Evolutionary conservation across 192 early-diverging fungal genomes (phyloP).

Genomic region (Jimgerdemannia lactiflua): DNA sequence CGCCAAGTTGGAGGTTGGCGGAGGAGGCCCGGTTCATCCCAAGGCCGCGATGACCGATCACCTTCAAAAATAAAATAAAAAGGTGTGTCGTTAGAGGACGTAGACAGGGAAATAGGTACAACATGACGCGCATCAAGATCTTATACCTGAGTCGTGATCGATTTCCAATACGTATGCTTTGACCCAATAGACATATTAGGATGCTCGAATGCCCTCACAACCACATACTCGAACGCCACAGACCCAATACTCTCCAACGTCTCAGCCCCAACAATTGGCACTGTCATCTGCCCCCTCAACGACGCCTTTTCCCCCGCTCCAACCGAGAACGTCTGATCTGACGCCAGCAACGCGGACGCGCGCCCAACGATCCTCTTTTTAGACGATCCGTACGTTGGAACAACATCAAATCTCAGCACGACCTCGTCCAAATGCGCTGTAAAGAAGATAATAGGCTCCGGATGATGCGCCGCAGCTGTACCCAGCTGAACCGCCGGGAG

Average conservation of each 20-base stretch:
- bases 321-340: slow-evolving; percentile 39
- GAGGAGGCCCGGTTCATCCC: slow-evolving; percentile 65
- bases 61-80: slow-evolving; percentile 21
- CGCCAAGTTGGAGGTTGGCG: slow-evolving; percentile 72
- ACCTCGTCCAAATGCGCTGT: slow-evolving; percentile 43
- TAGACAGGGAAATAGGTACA: too few species aligned
- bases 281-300: slow-evolving; percentile 53
- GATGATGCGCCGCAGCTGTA: slow-evolving; percentile 14
- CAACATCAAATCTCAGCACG: slow-evolving; percentile 52
- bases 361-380: slow-evolving; percentile 47
- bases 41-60: slow-evolving; percentile 89
- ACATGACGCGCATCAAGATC: neutral
- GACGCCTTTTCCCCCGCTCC: slow-evolving; percentile 4
- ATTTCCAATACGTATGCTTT: slow-evolving; percentile 57
- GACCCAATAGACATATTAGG: slow-evolving; percentile 52
- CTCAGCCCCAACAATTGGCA: slow-evolving; percentile 51
- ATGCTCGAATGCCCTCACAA: slow-evolving; percentile 63
- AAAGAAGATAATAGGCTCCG: slow-evolving; percentile 58
- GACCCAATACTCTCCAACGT: slow-evolving; percentile 53
- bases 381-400: slow-evolving; percentile 50
- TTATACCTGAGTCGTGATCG: slow-evolving; percentile 51
- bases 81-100: too few species aligned
- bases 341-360: slow-evolving; percentile 52
- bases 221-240: slow-evolving; percentile 55
- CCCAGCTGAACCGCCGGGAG: slow-evolving; percentile 45